Conservation (phyloP, 1,284 basidiomycete species). For the Porogramme epimiltina region DNA sequence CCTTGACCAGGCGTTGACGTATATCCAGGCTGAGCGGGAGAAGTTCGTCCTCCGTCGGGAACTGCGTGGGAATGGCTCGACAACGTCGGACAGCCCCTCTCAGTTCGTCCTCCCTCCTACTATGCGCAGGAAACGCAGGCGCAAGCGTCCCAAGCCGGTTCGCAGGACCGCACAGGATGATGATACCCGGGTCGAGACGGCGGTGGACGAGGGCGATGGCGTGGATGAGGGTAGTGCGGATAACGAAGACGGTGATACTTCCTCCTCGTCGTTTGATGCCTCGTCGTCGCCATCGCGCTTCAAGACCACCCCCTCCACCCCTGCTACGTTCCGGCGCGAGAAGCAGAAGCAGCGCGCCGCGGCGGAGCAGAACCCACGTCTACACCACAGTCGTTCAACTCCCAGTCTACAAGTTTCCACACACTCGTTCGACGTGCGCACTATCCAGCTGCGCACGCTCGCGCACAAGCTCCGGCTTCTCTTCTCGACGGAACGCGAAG, state of each 20-base stretch:
- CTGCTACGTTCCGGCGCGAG: slow-evolving; percentile 25
- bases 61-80: slow-evolving; percentile 32
- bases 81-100: slow-evolving; percentile 38
- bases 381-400: slow-evolving; percentile 48
- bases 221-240: slow-evolving; percentile 25
- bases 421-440: slow-evolving; percentile 49
- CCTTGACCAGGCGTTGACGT: slow-evolving; percentile 64
- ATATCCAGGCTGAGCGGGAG: slow-evolving; percentile 66
- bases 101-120: slow-evolving; percentile 7
- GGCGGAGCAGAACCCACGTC: slow-evolving; percentile 21
- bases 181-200: slow-evolving; percentile 13
- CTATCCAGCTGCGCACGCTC: slow-evolving; percentile 52
- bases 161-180: slow-evolving; percentile 26
- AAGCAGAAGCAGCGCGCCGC: slow-evolving; percentile 25
- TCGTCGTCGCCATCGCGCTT: slow-evolving; percentile 40
- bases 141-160: slow-evolving; percentile 41
- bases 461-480: slow-evolving; percentile 56
- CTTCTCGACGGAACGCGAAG: slow-evolving; percentile 55
- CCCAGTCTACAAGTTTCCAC: slow-evolving; percentile 37
- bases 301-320: slow-evolving; percentile 42
- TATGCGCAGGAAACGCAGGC: slow-evolving; percentile 48
- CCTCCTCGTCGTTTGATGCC: slow-evolving; percentile 26
- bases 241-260: slow-evolving; percentile 27
- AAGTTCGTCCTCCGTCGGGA: slow-evolving; percentile 46
- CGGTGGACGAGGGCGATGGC: slow-evolving; percentile 7